Base-by-base conservation (phyloP, 352 stramenopile species). In the Pythium dissotocum region DNA sequence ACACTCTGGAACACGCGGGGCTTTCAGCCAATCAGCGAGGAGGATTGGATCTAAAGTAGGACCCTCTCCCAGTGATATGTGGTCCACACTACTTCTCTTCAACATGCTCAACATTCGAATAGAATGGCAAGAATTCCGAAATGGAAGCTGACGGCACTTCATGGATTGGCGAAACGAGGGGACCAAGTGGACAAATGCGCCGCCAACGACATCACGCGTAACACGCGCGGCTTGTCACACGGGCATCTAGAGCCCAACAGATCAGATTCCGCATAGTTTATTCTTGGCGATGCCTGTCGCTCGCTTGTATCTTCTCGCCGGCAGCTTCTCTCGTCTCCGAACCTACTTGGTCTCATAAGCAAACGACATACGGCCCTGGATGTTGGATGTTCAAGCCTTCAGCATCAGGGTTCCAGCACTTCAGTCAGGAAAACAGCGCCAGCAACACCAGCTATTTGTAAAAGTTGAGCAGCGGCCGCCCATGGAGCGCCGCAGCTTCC, bases 401-500 rank as follows among this genome's bases (percentile, higher is more conserved):
- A n/a, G 13, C 10, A 44, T 44, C 38, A 40, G 7, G 28, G 28
- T 30, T 44, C 38, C 38, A 44, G 38, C 38, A 16, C 38, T 44
- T 18, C 38, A 44, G 8, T 44, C 16, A 44, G 8, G 38, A 12
- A 52, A 28, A 13, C 44, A 6, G 18, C 44, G 9, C n/a, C 44
- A 28, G 6, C 40, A 49, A 13, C 40, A 49, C 40, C 40, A 6
- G 10, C 40, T 13, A 18, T 13, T 40, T 3, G 38, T 44, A 44
- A 14, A 18, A 44, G 35, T 40, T 44, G 10, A 44, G 38, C 13
- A 40, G 35, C 35, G 7, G 9, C 1, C 14, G 18, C 5, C 44
- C 26, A 73, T 73, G 67, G 67, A 73, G 56, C 67, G 67, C 38
- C 53, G 56, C 18, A 73, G 67, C 67, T 73, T 73, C 48, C 58